phyloP scores from a whole-genome alignment of 2,329 filamentous ascomycete species.

The Calcarisporium arbuscula region DNA sequence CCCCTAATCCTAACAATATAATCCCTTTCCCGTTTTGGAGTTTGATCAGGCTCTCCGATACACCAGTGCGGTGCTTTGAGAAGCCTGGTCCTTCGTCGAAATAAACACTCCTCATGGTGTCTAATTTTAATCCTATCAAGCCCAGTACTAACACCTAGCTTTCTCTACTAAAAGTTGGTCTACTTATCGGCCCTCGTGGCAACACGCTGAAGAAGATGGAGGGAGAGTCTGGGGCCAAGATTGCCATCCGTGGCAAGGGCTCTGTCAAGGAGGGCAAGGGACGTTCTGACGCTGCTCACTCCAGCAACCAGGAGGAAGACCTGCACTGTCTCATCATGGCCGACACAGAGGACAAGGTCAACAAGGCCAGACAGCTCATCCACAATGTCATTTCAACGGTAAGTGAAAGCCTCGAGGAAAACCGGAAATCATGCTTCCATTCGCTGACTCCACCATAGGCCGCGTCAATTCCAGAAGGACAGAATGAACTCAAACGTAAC shows the following conservation, averaged over 20 bases:
- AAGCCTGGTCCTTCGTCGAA: slow-evolving; percentile 27
- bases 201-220: slow-evolving; percentile 99
- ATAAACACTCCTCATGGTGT: slow-evolving; percentile 21
- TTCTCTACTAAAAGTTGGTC: slow-evolving; percentile 86
- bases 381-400: slow-evolving; percentile 99
- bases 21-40: slow-evolving; percentile 33
- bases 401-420: slow-evolving; percentile 32
- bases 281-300: slow-evolving; percentile 95
- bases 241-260: slow-evolving; percentile 98
- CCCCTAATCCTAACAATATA: slow-evolving; percentile 71
- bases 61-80: slow-evolving; percentile 24
- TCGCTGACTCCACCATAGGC: slow-evolving; percentile 64
- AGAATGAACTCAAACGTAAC: slow-evolving; percentile 98
- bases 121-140: slow-evolving; percentile 24
- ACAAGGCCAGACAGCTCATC: slow-evolving; percentile 97
- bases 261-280: slow-evolving; percentile 99
- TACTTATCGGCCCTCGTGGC: slow-evolving; percentile 99
- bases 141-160: slow-evolving; percentile 86
- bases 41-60: slow-evolving; percentile 35
- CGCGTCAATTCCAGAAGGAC: slow-evolving; percentile 95
- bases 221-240: slow-evolving; percentile 92
- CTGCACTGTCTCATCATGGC: slow-evolving; percentile 99
- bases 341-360: slow-evolving; percentile 98
- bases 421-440: slow-evolving; percentile 17
- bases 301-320: slow-evolving; percentile 99